Evolutionary conservation across 257 asterid genomes (phyloP).

Genomic region (Solanum raphanifolium): DNA sequence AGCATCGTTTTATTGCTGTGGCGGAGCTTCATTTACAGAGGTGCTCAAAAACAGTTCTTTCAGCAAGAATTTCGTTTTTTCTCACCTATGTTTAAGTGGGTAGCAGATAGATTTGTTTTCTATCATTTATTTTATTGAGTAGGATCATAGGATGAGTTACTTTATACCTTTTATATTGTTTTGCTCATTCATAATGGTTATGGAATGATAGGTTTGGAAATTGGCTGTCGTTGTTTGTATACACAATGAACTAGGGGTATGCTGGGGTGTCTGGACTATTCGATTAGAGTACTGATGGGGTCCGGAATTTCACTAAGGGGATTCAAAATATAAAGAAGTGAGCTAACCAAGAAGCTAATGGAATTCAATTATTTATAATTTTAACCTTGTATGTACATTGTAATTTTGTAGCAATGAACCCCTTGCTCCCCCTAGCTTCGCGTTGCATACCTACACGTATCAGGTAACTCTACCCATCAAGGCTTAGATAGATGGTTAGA

Average conservation of each 20-base stretch:
- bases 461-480: neutral
- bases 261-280: neutral
- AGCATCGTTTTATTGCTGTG: neutral
- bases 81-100: neutral
- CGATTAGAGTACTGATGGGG: neutral
- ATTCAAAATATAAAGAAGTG: neutral
- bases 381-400: neutral
- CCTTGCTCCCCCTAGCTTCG: neutral
- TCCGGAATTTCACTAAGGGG: rapidly evolving
- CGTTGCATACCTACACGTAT: neutral
- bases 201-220: neutral
- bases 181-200: neutral
- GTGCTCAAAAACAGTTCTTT: neutral
- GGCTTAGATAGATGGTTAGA: neutral
- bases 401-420: neutral
- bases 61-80: neutral
- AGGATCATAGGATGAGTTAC: neutral
- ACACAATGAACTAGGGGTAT: neutral
- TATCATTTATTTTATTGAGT: neutral
- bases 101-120: neutral
- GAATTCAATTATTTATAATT: neutral
- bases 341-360: neutral
- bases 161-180: neutral
- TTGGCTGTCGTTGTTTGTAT: neutral
- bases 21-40: neutral